phyloP scores from a whole-genome alignment of 805 yeast species.

The Cyberlindnera veronae region DNA sequence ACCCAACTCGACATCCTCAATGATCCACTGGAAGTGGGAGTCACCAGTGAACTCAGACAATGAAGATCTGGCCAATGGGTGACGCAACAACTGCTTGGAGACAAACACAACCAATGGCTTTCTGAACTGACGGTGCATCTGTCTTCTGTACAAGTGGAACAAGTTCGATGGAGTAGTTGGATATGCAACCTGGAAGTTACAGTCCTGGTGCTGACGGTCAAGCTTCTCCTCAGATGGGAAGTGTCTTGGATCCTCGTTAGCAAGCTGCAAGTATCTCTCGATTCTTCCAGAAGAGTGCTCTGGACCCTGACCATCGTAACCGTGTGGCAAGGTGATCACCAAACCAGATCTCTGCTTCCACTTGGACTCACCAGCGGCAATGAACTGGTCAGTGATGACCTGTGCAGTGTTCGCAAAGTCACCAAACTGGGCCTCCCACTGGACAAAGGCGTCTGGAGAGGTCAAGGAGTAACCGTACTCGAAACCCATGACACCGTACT shows the following conservation, averaged over 20 bases:
- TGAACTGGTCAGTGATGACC: conserved; percentile 94
- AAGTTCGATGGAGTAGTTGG: conserved; percentile 97
- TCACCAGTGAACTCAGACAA: conserved; percentile 86
- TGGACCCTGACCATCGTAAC: conserved; percentile 99
- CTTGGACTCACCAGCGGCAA: conserved; percentile 94
- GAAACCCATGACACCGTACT: conserved; percentile 98
- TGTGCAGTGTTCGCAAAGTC: conserved; percentile 99
- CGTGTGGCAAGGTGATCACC: conserved; percentile 94
- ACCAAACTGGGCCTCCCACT: conserved; percentile 99
- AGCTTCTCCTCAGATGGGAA: conserved; percentile 90
- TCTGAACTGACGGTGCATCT: conserved; percentile 99
- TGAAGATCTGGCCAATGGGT: conserved; percentile 91
- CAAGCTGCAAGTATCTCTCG: conserved; percentile 92
- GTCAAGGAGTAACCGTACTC: conserved; percentile 98
- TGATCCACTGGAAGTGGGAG: conserved; percentile 91
- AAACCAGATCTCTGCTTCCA: conserved; percentile 99
- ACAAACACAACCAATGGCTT: conserved; percentile 83
- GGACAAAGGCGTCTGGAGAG: conserved; percentile 93
- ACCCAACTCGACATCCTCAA: conserved; percentile 88
- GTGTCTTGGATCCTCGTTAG: conserved; percentile 91
- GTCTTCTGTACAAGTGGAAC: conserved; percentile 97
- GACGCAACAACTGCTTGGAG: conserved; percentile 93
- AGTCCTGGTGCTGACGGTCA: conserved; percentile 97
- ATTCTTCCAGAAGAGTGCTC: conserved; percentile 98
- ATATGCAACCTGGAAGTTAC: conserved; percentile 96